phyloP scores from a whole-genome alignment of 23 red algal species.

The Gracilaria caudata region DNA sequence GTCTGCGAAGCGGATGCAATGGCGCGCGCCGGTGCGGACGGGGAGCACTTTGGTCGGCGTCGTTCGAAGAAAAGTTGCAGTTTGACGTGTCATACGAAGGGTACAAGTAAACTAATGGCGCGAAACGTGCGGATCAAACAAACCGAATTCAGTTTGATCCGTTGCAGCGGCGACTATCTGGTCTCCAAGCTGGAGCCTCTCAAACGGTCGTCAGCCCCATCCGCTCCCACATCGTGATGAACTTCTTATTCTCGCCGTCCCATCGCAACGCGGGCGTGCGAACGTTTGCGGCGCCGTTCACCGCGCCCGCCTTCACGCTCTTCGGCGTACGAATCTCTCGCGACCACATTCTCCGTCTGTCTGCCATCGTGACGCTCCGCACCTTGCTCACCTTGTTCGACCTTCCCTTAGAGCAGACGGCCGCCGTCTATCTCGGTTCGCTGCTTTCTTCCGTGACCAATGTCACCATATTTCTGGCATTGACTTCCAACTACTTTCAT shows the following conservation, averaged over 20 bases:
- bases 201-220: background rate
- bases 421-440: background rate
- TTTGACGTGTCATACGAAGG: too few species aligned
- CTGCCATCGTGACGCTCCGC: constrained; percentile 30
- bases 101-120: too few species aligned
- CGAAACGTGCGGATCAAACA: too few species aligned
- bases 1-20: background rate
- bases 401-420: constrained; percentile 16
- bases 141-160: background rate
- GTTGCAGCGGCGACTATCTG: too few species aligned
- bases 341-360: constrained; percentile 46
- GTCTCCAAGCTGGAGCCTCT: background rate
- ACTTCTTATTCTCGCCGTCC: constrained; percentile 19
- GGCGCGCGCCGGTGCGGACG: too few species aligned
- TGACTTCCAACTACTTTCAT: constrained; percentile 31
- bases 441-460: constrained; percentile 23
- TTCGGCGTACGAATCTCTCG: constrained; percentile 38
- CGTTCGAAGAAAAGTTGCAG: too few species aligned
- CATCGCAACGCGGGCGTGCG: constrained; percentile 19
- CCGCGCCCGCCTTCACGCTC: constrained; percentile 29
- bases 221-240: constrained; percentile 10
- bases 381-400: constrained; percentile 7
- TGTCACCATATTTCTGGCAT: constrained; percentile 2
- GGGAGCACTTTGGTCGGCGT: too few species aligned
- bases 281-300: background rate